Percentiles rank a stretch among this genome's conserved stretches.
These are phyloP conservation scores for Aspergillus quadrilineatus DNA, from an alignment of 2,329 filamentous ascomycete species.

Conservation along the genomic window DNA sequence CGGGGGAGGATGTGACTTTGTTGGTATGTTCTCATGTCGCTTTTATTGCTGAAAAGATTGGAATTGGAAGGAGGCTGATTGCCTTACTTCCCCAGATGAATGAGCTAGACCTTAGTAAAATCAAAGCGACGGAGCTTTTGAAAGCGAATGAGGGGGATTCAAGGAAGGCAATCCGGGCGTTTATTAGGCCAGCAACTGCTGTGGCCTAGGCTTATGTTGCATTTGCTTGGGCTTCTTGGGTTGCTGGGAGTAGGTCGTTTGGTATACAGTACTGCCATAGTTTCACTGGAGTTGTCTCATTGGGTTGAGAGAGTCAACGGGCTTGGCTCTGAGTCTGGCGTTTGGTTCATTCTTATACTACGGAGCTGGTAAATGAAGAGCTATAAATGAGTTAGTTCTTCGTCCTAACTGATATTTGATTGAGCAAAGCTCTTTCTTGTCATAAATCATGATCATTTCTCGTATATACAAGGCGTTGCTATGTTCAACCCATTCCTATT, in stretches of 20 bases:
- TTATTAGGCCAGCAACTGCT: constrained; percentile 30
- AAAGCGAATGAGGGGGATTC: constrained; percentile 48
- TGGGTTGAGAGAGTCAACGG: no score
- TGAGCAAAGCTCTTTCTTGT: neutral
- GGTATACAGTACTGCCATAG: no score
- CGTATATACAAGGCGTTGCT: constrained; percentile 1
- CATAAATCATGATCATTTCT: constrained; percentile 3
- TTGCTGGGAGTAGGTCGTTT: neutral
- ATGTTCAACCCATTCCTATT: no score
- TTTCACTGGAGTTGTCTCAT: no score
- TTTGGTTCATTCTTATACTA: no score
- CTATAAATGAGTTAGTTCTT: no score
- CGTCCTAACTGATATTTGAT: no score
- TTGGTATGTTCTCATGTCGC: constrained; percentile 36
- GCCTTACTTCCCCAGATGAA: constrained; percentile 35
- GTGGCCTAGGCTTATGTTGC: neutral
- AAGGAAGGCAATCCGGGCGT: constrained; percentile 43
- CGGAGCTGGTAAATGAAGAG: no score
- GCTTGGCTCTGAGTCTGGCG: no score
- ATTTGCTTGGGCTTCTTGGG: constrained; percentile 16
- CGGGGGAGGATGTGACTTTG: constrained; percentile 46
- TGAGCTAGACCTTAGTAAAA: constrained; percentile 47
- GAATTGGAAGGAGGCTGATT: neutral
- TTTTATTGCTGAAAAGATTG: no score
- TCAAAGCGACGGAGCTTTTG: constrained; percentile 49